A percentile compares a stretch with the other conserved stretches of the same genome.
phyloP scores from a whole-genome alignment of 2,329 filamentous ascomycete species.

The Colletotrichum sp. region DNA sequence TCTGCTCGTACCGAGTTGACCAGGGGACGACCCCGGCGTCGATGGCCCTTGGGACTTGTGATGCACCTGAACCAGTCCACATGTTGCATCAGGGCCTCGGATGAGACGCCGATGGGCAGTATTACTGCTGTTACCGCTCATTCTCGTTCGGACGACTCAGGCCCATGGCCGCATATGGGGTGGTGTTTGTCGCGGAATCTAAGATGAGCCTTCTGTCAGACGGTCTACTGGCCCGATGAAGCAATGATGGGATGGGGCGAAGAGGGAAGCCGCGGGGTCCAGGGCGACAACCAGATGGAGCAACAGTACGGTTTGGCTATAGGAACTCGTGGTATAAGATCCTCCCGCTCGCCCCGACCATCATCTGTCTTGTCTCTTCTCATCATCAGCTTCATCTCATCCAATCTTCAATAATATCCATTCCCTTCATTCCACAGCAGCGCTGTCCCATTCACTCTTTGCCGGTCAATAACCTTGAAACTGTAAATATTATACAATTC shows the following conservation, averaged over 20 bases:
- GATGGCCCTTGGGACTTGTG: not conserved
- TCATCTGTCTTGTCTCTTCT: not conserved
- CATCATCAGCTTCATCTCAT: slow-evolving; percentile 7
- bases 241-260: not conserved
- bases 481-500: slow-evolving; percentile 8
- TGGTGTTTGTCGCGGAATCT: not conserved
- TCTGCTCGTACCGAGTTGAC: not conserved
- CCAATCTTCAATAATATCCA: not conserved
- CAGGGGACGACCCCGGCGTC: not conserved
- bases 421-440: slow-evolving; percentile 12
- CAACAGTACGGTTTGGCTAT: not conserved
- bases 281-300: not conserved
- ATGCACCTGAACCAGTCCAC: not conserved
- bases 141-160: slow-evolving; percentile 8
- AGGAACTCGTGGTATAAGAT: slow-evolving; percentile 15
- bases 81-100: slow-evolving; percentile 12
- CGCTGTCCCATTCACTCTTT: slow-evolving; percentile 11
- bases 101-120: slow-evolving; percentile 11
- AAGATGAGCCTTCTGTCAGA: slow-evolving; percentile 6
- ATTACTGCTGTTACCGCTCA: not conserved
- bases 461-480: not conserved
- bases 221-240: not conserved
- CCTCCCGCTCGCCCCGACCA: slow-evolving; percentile 2
- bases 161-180: not conserved
- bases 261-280: not conserved